Evolutionary conservation across 306 rosid genomes (phyloP).

Genomic region (Vachellia pachyceras): DNA sequence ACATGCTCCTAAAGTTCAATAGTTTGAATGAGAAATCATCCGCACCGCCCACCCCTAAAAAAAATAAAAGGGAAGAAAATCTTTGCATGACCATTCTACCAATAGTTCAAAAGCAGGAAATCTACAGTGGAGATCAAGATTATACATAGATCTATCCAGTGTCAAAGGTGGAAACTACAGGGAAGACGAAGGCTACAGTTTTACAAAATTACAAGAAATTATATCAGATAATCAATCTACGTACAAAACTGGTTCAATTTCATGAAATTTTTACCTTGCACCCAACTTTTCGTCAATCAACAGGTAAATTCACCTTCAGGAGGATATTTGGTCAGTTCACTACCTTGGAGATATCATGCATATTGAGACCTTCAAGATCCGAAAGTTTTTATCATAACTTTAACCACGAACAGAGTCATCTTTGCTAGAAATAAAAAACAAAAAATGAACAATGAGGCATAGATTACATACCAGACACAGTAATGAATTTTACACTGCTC

Average conservation of each 20-base stretch:
- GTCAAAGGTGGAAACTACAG: slow-evolving; percentile 41
- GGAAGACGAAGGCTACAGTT: slow-evolving; percentile 40
- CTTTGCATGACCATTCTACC: background rate
- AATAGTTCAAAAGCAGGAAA: slow-evolving; percentile 7
- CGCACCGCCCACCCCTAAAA: background rate
- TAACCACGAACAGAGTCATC: background rate
- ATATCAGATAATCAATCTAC: slow-evolving; percentile 57
- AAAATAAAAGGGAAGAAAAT: background rate
- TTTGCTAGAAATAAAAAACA: background rate
- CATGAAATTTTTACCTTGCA: slow-evolving; percentile 61
- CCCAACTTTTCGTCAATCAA: slow-evolving; percentile 54
- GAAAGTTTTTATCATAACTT: slow-evolving; percentile 9
- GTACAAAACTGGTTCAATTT: slow-evolving; percentile 57
- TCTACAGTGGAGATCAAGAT: slow-evolving; percentile 17
- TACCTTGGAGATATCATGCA: slow-evolving; percentile 46
- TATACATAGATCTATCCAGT: slow-evolving; percentile 53
- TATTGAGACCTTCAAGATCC: background rate
- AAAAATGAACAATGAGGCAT: background rate
- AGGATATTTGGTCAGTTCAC: slow-evolving; percentile 62
- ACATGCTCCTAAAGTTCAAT: background rate
- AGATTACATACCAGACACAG: background rate
- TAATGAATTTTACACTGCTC: background rate
- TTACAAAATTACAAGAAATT: slow-evolving; percentile 45
- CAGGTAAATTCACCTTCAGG: slow-evolving; percentile 77
- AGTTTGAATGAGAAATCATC: background rate